Base-by-base conservation (phyloP, 1,284 basidiomycete species). In the Leccinum brunneo-olivaceum region DNA sequence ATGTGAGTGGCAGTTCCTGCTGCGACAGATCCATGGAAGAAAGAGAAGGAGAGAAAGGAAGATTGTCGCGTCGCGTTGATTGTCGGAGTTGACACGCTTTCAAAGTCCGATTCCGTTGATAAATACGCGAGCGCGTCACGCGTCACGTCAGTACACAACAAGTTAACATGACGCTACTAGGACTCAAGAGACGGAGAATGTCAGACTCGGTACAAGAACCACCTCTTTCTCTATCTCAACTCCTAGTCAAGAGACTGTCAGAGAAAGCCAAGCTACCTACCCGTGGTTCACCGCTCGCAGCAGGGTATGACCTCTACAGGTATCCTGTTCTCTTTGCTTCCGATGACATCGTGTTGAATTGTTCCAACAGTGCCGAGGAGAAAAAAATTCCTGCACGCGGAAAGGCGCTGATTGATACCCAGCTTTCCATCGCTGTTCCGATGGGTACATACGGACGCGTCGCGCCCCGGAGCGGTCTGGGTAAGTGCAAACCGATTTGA, bases 221-320 rank as follows among this genome's bases (percentile, higher is more conserved):
- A 16, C 32, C 47, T 64, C 67, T 71, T 16, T 32, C 46, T 64
- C 66, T 71, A 5, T 58, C 72, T 2, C 72, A 72, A 37, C 79
- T 98, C 15, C 79, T 92, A 50, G 81, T 98, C 55, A 95, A 96
- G 62, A 78, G 84, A 28, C 80, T 89, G 37, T 88, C 88, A 2
- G 77, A 83, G 11, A 84, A 83, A 54, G 96, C 91, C 14, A 86
- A 67, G 50, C 62, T 96, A 20, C 95, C 96, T 0, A 93, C 89
- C 10, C 79, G 90, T 46, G 95, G 95, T 1, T 93, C 90, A 6
- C 66, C 80, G 2, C 71, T 88, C 36, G 79, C 95, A 2, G 95
- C 95, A 3, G 95, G 95, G 2, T 95, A 98, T 61, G 95, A 98
- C 65, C 71, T 98, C 32, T 96, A 92, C 68, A 87, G 88, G 81